phyloP scores from a whole-genome alignment of 2,329 filamentous ascomycete genomes.

The Didymellaceae sp. region DNA sequence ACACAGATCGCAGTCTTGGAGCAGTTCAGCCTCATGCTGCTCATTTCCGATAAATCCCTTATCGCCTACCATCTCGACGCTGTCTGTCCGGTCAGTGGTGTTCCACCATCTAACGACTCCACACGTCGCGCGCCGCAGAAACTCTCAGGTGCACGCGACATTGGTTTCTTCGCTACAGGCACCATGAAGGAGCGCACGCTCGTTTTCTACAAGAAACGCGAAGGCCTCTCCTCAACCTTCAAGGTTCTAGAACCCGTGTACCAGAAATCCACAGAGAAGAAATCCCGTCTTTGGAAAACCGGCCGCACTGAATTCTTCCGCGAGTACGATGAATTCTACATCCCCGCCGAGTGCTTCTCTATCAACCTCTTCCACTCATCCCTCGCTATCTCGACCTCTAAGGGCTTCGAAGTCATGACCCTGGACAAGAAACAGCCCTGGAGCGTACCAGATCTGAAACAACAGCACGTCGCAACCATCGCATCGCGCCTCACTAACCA shows the following conservation, averaged over 20 bases:
- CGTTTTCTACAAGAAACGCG: conserved; percentile 96
- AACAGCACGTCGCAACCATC: conserved; percentile 81
- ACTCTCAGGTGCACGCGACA: conserved; percentile 83
- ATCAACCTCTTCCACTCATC: conserved; percentile 97
- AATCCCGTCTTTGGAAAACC: conserved; percentile 70
- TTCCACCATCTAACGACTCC: conserved; percentile 71
- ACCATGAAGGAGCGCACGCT: conserved; percentile 96
- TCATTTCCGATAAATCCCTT: conserved; percentile 89
- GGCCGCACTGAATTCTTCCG: conserved; percentile 94
- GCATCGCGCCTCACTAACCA: conserved; percentile 82
- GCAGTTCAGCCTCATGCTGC: conserved; percentile 89
- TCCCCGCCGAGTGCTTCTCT: conserved; percentile 91
- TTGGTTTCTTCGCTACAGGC: conserved; percentile 94
- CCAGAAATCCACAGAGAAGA: conserved; percentile 88
- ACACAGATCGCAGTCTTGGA: conserved; percentile 95
- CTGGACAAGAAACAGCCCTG: conserved; percentile 96
- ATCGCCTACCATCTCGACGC: conserved; percentile 94
- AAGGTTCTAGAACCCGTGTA: conserved; percentile 96
- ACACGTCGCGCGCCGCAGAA: conserved; percentile 88
- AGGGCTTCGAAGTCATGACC: conserved; percentile 94
- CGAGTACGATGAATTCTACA: conserved; percentile 98
- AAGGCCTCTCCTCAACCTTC: conserved; percentile 90
- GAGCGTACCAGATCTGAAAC: conserved; percentile 86
- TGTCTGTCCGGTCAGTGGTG: conserved; percentile 65
- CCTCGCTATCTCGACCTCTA: conserved; percentile 87